A percentile compares a stretch with the other conserved stretches of the same genome.
These are phyloP conservation scores for Ceratobasidium sp. DNA, from an alignment of 1,284 basidiomycete species.

Conservation along the genomic window DNA sequence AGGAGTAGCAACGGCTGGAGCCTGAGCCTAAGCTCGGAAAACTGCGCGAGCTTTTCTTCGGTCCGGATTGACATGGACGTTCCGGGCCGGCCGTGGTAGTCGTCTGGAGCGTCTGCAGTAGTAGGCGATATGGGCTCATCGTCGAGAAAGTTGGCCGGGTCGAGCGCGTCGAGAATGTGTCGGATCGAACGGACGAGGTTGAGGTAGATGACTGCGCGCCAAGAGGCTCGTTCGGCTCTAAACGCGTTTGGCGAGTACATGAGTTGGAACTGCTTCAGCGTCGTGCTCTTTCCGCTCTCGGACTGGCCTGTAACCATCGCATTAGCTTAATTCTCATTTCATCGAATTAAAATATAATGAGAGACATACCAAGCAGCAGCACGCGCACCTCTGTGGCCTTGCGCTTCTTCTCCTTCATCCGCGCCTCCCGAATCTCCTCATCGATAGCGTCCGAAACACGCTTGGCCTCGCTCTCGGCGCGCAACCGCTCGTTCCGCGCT, in stretches of 20 bases:
- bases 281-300: slow-evolving; percentile 47
- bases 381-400: slow-evolving; percentile 44
- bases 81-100: slow-evolving; percentile 26
- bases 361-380: slow-evolving; percentile 32
- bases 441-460: slow-evolving; percentile 81
- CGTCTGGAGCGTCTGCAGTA: neutral
- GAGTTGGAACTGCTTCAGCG: slow-evolving; percentile 47
- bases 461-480: slow-evolving; percentile 76
- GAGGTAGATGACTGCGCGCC: slow-evolving; percentile 85
- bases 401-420: slow-evolving; percentile 65
- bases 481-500: slow-evolving; percentile 72
- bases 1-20: slow-evolving; percentile 76
- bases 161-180: slow-evolving; percentile 67
- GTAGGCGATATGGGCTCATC: slow-evolving; percentile 49
- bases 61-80: slow-evolving; percentile 35
- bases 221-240: slow-evolving; percentile 80
- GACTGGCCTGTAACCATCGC: slow-evolving; percentile 7
- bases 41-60: slow-evolving; percentile 54
- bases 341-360: too few species aligned
- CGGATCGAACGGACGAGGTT: slow-evolving; percentile 81
- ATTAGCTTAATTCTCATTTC: too few species aligned
- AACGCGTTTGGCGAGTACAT: slow-evolving; percentile 62
- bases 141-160: slow-evolving; percentile 59
- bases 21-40: slow-evolving; percentile 70
- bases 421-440: slow-evolving; percentile 76